These are phyloP conservation scores for Yamadazyma dushanensis DNA, from an alignment of 1,139 yeast genomes.

Conservation along the genomic window DNA sequence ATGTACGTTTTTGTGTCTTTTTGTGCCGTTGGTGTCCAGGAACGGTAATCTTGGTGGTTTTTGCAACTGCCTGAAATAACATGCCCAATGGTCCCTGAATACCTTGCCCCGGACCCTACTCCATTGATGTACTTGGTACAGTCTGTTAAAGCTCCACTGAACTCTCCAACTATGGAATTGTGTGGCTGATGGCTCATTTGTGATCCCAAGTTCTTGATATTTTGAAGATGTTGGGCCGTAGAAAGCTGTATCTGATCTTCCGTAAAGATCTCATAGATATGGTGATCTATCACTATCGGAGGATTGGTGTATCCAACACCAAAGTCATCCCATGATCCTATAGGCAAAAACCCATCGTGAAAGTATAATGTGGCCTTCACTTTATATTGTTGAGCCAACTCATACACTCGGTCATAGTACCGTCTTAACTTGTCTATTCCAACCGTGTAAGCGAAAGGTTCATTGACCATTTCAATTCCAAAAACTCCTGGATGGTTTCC, in stretches of 20 bases:
- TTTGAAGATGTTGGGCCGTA: slow-evolving; percentile 21
- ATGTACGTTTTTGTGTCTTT: slow-evolving; percentile 20
- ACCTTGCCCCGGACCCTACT: slow-evolving; percentile 24
- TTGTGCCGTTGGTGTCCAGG: slow-evolving; percentile 18
- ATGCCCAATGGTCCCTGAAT: slow-evolving; percentile 20
- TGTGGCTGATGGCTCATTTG: slow-evolving; percentile 19
- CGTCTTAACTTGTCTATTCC: slow-evolving; percentile 17
- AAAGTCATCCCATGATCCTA: slow-evolving; percentile 23
- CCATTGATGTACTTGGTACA: slow-evolving; percentile 29
- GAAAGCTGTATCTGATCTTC: slow-evolving; percentile 18
- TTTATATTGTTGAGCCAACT: slow-evolving; percentile 12
- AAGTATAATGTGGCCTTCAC: slow-evolving; percentile 16
- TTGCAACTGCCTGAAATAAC: slow-evolving; percentile 20
- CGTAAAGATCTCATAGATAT: slow-evolving; percentile 25
- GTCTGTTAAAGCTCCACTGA: slow-evolving; percentile 28
- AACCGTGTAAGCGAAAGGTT: slow-evolving; percentile 21
- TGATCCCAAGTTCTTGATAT: slow-evolving; percentile 17
- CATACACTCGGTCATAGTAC: slow-evolving; percentile 17
- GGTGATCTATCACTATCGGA: slow-evolving; percentile 23
- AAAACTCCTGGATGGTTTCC: slow-evolving; percentile 16
- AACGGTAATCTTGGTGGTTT: slow-evolving; percentile 16
- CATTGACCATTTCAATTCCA: slow-evolving; percentile 26
- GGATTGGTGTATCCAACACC: slow-evolving; percentile 6
- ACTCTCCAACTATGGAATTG: slow-evolving; percentile 25
- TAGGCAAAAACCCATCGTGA: slow-evolving; percentile 25